Evolutionary conservation across 2,329 filamentous ascomycete genomes (phyloP).

Genomic region (Lecanoromycetidae sp.): DNA sequence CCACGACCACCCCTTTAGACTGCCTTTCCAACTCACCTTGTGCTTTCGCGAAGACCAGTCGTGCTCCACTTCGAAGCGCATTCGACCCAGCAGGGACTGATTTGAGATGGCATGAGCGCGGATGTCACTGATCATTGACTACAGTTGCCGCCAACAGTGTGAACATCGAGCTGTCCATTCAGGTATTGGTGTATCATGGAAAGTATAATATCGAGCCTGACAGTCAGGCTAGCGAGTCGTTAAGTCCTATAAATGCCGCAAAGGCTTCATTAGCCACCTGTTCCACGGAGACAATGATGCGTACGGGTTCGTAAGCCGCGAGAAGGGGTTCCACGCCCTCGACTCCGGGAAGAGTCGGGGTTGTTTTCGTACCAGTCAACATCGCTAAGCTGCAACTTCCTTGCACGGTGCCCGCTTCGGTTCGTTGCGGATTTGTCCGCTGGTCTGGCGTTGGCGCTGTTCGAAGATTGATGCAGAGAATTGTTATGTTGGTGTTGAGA

Average conservation of each 20-base stretch:
- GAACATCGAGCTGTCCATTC: not conserved
- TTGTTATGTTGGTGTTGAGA: conserved; percentile 37
- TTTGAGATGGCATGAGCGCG: no score
- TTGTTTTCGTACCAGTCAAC: conserved; percentile 60
- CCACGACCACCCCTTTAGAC: no score
- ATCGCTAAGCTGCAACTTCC: conserved; percentile 89
- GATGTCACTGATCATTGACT: no score
- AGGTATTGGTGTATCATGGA: not conserved
- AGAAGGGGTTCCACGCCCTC: not conserved
- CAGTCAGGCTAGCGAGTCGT: not conserved
- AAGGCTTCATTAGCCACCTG: conserved; percentile 12
- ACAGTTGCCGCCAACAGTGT: no score
- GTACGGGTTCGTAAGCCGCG: not conserved
- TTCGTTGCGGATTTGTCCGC: conserved; percentile 49
- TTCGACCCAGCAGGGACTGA: no score
- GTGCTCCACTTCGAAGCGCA: no score
- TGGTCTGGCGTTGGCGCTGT: conserved; percentile 24
- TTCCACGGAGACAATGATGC: not conserved
- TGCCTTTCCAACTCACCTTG: not conserved
- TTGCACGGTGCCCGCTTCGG: conserved; percentile 65
- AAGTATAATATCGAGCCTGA: not conserved
- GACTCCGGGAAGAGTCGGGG: conserved; percentile 11
- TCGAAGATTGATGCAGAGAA: conserved; percentile 16
- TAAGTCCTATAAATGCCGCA: conserved; percentile 15
- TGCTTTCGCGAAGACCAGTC: no score